Percentiles rank a stretch among this genome's conserved stretches.
Conservation (phyloP, 2,329 filamentous ascomycete species). For the Talaromyces atroroseus region DNA sequence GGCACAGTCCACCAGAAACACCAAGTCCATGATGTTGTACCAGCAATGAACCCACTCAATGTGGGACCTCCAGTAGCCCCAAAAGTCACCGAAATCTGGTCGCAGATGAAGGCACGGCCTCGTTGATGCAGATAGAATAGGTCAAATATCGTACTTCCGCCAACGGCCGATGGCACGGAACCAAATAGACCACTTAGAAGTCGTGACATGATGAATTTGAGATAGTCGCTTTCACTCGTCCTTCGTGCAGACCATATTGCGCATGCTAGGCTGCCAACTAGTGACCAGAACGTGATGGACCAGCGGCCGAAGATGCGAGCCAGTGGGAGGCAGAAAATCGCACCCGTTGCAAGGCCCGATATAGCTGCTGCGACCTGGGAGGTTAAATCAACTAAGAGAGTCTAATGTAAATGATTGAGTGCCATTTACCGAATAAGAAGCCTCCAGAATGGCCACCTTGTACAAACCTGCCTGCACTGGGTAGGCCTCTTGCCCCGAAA, state of each 20-base stretch:
- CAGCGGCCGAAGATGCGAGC: conserved; percentile 33
- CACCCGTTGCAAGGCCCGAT: conserved; percentile 35
- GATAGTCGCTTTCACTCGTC: conserved; percentile 30
- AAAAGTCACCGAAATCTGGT: conserved; percentile 34
- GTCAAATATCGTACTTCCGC: conserved; percentile 38
- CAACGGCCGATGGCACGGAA: conserved; percentile 34
- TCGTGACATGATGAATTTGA: conserved; percentile 34
- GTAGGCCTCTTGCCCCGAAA: conserved; percentile 33
- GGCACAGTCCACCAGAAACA: conserved; percentile 44
- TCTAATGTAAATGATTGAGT: too few species aligned
- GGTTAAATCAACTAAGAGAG: too few species aligned
- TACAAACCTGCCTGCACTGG: conserved; percentile 32
- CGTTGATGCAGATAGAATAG: conserved; percentile 42
- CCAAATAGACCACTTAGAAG: conserved; percentile 40
- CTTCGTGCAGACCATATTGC: conserved; percentile 37
- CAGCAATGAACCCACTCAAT: conserved; percentile 37
- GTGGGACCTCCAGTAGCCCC: conserved; percentile 35
- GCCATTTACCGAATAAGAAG: conserved; percentile 30
- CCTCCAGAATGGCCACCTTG: conserved; percentile 24
- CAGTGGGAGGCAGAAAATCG: conserved; percentile 36
- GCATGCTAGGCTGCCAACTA: conserved; percentile 30
- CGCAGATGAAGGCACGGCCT: conserved; percentile 35
- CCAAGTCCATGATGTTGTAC: conserved; percentile 30
- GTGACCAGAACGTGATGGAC: conserved; percentile 36
- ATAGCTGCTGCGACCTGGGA: conserved; percentile 33